A percentile compares a stretch with the other conserved stretches of the same genome.
These are phyloP conservation scores for Phytopythium helicoides DNA, from an alignment of 352 stramenopile species.

Conservation along the genomic window DNA sequence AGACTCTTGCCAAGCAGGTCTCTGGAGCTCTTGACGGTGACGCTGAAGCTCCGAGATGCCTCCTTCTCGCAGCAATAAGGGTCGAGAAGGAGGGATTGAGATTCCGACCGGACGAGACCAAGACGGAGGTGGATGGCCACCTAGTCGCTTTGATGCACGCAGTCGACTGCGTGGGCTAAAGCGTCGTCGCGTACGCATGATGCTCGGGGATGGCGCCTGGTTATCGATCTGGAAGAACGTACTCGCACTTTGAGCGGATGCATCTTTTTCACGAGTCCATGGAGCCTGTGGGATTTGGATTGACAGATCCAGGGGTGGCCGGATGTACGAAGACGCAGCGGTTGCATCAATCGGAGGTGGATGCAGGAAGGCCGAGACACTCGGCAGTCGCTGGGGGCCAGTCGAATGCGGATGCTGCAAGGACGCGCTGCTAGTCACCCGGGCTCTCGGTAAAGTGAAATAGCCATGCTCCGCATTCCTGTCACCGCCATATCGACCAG, in stretches of 20 bases:
- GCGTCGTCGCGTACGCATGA: neutral
- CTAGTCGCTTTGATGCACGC: conserved; percentile 1
- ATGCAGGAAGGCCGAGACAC: neutral
- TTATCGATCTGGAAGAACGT: too few species aligned
- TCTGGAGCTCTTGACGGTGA: neutral
- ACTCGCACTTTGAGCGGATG: too few species aligned
- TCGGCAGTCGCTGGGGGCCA: neutral
- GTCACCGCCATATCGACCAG: neutral
- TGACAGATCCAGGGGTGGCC: neutral
- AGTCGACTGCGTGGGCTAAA: conserved; percentile 4
- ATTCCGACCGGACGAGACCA: conserved; percentile 1
- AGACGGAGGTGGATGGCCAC: neutral
- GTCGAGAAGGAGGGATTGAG: neutral
- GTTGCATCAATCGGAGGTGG: neutral
- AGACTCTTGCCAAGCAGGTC: neutral
- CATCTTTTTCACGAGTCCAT: too few species aligned
- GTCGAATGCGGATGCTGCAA: neutral
- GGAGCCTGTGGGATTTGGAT: too few species aligned
- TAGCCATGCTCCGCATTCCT: neutral
- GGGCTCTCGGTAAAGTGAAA: too few species aligned
- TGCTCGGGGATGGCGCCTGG: neutral
- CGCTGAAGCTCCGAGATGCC: neutral
- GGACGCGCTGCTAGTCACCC: too few species aligned
- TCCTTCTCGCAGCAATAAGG: too few species aligned
- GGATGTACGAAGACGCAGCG: neutral